A percentile compares a stretch with the other conserved stretches of the same genome.
phyloP scores from a whole-genome alignment of 768 basidiomycete species.

The Suillus brevipes region DNA sequence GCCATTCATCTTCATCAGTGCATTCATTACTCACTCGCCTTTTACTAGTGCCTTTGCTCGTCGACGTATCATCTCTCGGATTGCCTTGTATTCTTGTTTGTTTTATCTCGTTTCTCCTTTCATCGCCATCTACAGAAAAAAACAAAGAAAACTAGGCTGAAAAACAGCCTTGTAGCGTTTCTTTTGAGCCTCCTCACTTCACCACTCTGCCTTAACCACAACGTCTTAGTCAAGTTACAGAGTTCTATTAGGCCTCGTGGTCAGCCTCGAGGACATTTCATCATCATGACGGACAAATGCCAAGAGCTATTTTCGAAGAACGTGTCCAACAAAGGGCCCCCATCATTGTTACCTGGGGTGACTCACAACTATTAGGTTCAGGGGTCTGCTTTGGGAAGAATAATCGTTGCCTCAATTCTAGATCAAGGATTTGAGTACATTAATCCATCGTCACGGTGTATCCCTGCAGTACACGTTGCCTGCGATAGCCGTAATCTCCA shows the following conservation, averaged over 20 bases:
- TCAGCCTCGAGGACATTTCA: slow-evolving; percentile 42
- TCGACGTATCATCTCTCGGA: too few relatives aligned
- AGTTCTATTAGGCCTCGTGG: slow-evolving; percentile 74
- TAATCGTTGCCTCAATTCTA: slow-evolving; percentile 29
- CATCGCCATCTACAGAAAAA: too few relatives aligned
- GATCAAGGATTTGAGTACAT: slow-evolving; percentile 64
- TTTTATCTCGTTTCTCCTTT: slow-evolving; percentile 34
- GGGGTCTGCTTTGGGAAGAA: neutral
- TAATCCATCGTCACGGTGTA: slow-evolving; percentile 71
- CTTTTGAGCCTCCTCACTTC: slow-evolving; percentile 31
- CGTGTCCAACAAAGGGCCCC: too few relatives aligned
- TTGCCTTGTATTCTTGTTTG: slow-evolving; percentile 46
- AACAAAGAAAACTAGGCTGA: too few relatives aligned
- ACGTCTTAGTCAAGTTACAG: slow-evolving; percentile 64
- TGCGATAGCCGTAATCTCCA: slow-evolving; percentile 56
- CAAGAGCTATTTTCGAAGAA: too few relatives aligned
- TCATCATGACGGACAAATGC: too few relatives aligned
- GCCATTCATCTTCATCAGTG: too few relatives aligned
- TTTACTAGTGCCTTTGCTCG: too few relatives aligned
- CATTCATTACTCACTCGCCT: too few relatives aligned
- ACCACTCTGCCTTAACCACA: slow-evolving; percentile 79
- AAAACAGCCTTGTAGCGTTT: too few relatives aligned
- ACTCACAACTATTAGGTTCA: neutral
- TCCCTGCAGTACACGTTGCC: slow-evolving; percentile 68
- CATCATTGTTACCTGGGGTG: too few relatives aligned